Evolutionary conservation across 2,329 filamentous ascomycete species (phyloP), one percentile per base, ranked within the genome.

Genomic region (Paecilomyces fulvus): DNA sequence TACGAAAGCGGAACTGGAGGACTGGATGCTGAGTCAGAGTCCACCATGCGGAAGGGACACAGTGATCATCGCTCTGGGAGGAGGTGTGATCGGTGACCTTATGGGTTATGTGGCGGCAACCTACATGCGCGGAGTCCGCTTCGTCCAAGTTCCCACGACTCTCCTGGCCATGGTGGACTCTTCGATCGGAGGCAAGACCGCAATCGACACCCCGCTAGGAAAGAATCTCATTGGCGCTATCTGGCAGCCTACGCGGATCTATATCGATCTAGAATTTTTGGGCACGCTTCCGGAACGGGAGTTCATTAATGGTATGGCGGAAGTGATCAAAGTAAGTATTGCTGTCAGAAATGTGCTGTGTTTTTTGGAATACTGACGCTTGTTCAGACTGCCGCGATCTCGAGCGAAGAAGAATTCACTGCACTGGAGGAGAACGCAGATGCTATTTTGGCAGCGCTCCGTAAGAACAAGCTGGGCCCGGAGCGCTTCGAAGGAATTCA

Each of bases 301-400:
- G 74, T 92, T 99, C 68, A 91, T 96, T 74, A 99, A 99, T 71
- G 94, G 94, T 59, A 96, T 99, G 92, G 94, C 92, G 25, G 94
- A 99, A 77, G 92, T 99, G 30, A 83, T 96, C 71, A 96, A 96
- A 72, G 75, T 76, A 63, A 55, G 65, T 28, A n/a, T 43, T 17
- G n/a, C n/a, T 43, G 17, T 43, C n/a, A 17, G n/a, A 43, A 17
- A 9, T 17, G n/a, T 43, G 6, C 7, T 28, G 2, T 3, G 14
- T 43, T 43, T 43, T 43, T 20, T n/a, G n/a, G 37, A 43, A 20
- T 58, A 21, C 59, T 62, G 56, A 63, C 54, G 48, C 21, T 62
- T 68, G 48, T 70, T n/a, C 58, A 81, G 82, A 99, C 94, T 3
- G 94, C 94, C 2, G 94, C 94, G 55, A 97, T 99, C 65, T 96